Conservation (phyloP, 2,329 filamentous ascomycete species). For the Colletotrichum lentis region DNA sequence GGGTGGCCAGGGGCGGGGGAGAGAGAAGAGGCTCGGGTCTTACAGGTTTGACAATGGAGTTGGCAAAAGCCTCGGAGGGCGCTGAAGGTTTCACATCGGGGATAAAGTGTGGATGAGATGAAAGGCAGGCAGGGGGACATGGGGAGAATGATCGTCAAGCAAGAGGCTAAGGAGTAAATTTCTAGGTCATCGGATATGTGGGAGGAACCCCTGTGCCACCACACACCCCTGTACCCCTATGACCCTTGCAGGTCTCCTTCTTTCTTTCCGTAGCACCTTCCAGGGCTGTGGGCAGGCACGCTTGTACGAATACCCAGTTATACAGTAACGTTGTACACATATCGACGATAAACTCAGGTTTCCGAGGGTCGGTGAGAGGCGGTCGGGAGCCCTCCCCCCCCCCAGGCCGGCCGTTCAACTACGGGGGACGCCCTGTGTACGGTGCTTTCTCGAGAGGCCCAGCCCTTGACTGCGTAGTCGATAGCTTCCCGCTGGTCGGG, state of each 20-base stretch:
- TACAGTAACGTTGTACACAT: no score
- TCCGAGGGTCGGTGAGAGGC: not conserved
- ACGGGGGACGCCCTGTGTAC: not conserved
- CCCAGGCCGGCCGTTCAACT: not conserved
- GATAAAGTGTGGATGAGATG: conserved; percentile 24
- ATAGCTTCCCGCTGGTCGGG: not conserved
- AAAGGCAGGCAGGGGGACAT: no score
- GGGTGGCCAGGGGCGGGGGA: not conserved
- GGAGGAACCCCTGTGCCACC: conserved; percentile 8
- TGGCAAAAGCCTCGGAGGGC: conserved; percentile 3
- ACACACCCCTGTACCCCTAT: not conserved
- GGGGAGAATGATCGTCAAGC: no score
- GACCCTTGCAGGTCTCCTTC: not conserved
- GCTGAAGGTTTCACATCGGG: conserved; percentile 28
- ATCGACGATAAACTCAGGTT: not conserved
- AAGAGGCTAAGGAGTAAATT: no score
- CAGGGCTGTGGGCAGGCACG: no score
- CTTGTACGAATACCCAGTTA: no score
- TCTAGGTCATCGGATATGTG: no score
- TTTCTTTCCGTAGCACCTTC: no score
- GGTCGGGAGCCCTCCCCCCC: conserved; percentile 4
- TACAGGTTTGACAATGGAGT: conserved; percentile 21
- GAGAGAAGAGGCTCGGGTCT: not conserved
- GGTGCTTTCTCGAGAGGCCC: not conserved
- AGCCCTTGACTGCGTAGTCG: not conserved